These are phyloP conservation scores for Stephanodiscus minutulus DNA, from an alignment of 108 stramenopile genomes.

Conservation along the genomic window DNA sequence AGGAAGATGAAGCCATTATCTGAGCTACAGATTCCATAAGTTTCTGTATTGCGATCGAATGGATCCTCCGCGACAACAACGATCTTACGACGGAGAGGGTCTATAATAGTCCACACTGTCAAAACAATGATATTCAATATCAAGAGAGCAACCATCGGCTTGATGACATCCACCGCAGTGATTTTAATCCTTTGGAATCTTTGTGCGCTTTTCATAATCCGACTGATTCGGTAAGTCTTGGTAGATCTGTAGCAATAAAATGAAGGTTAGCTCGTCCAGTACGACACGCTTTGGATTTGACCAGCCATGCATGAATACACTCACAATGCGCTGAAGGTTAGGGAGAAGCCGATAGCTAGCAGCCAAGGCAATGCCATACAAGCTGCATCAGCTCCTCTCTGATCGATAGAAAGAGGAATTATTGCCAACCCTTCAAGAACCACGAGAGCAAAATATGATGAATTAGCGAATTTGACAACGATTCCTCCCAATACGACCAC, in stretches of 20 bases:
- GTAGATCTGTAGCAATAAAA: slow-evolving; percentile 11
- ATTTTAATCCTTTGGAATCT: slow-evolving; percentile 50
- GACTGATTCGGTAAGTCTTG: slow-evolving; percentile 22
- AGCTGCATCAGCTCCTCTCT: slow-evolving; percentile 18
- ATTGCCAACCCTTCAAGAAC: slow-evolving; percentile 13
- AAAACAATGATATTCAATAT: slow-evolving; percentile 46
- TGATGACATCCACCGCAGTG: slow-evolving; percentile 46
- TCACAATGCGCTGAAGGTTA: slow-evolving; percentile 31
- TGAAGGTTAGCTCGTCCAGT: not conserved
- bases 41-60: slow-evolving; percentile 28
- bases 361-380: slow-evolving; percentile 38
- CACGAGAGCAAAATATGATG: not conserved
- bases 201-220: slow-evolving; percentile 18
- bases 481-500: not conserved
- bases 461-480: not conserved
- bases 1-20: slow-evolving; percentile 31
- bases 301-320: not conserved
- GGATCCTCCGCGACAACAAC: slow-evolving; percentile 17
- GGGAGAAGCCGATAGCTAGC: slow-evolving; percentile 20
- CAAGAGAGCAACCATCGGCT: slow-evolving; percentile 48
- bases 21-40: slow-evolving; percentile 37
- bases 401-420: slow-evolving; percentile 31
- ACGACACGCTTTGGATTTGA: not conserved
- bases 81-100: slow-evolving; percentile 13
- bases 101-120: slow-evolving; percentile 39